Conservation (phyloP, 768 basidiomycete genomes). For the Boletus rubescentipes region DNA sequence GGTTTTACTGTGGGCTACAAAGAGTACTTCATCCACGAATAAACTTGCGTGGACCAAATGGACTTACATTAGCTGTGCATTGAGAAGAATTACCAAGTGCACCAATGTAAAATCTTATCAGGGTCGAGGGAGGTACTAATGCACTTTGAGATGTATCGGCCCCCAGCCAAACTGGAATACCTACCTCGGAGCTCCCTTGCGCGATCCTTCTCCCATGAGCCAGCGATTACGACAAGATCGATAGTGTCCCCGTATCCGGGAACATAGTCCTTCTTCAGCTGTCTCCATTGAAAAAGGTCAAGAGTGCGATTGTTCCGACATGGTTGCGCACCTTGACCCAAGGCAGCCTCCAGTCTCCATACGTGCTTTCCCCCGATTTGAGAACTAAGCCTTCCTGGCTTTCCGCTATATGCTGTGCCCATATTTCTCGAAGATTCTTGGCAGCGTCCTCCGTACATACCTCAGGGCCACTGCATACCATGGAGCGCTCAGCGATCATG, state of each 20-base stretch:
- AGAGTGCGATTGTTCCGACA: slow-evolving; percentile 12
- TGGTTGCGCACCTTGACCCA: slow-evolving; percentile 70
- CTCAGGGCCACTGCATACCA: slow-evolving; percentile 35
- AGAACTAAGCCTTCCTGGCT: slow-evolving; percentile 73
- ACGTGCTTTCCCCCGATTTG: slow-evolving; percentile 67
- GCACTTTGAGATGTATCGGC: background rate
- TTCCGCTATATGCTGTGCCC: slow-evolving; percentile 51
- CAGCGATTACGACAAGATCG: slow-evolving; percentile 77
- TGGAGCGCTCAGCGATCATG: slow-evolving; percentile 57
- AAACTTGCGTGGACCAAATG: background rate
- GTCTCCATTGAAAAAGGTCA: background rate
- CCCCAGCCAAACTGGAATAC: slow-evolving; percentile 2
- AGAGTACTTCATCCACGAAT: background rate
- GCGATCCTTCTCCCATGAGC: slow-evolving; percentile 76
- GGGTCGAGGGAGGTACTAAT: slow-evolving; percentile 65
- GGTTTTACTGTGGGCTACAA: slow-evolving; percentile 46
- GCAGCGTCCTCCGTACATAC: slow-evolving; percentile 10
- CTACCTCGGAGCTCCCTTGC: slow-evolving; percentile 74
- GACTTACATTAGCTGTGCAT: slow-evolving; percentile 40
- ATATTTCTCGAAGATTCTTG: slow-evolving; percentile 41
- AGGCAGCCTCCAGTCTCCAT: slow-evolving; percentile 60
- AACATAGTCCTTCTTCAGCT: slow-evolving; percentile 87
- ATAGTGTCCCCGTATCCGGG: slow-evolving; percentile 78
- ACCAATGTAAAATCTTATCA: slow-evolving; percentile 82
- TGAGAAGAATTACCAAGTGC: slow-evolving; percentile 52